Percentiles rank a stretch among this genome's conserved stretches.
Conservation (phyloP, 2,329 filamentous ascomycete species). For the Beauveria sp. region DNA sequence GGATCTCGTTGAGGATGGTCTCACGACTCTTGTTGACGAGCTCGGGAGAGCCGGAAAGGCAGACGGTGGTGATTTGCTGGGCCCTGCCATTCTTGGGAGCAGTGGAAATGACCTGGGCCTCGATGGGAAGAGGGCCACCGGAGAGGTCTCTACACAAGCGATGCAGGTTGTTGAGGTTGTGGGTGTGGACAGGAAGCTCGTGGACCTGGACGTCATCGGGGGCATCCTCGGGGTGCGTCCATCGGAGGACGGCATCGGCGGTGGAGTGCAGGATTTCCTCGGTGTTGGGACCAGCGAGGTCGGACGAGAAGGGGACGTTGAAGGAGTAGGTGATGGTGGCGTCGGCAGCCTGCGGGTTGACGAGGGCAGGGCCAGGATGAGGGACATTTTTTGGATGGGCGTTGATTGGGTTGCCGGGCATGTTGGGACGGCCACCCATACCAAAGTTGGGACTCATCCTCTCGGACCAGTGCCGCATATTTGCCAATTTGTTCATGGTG, state of each 20-base stretch:
- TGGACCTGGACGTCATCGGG: slow-evolving; percentile 77
- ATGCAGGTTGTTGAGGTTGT: slow-evolving; percentile 74
- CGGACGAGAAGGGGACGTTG: slow-evolving; percentile 93
- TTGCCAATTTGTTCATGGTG: slow-evolving; percentile 64
- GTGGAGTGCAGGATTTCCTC: slow-evolving; percentile 94
- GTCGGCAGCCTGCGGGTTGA: slow-evolving; percentile 65
- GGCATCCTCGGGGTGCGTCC: slow-evolving; percentile 86
- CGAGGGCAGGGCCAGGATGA: slow-evolving; percentile 46
- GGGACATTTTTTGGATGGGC: slow-evolving; percentile 50
- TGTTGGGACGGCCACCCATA: slow-evolving; percentile 49
- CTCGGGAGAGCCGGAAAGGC: slow-evolving; percentile 80
- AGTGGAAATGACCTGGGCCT: slow-evolving; percentile 77
- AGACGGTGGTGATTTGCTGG: slow-evolving; percentile 74
- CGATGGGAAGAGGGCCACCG: slow-evolving; percentile 60
- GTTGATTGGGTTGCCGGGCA: slow-evolving; percentile 48
- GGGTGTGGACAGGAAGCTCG: slow-evolving; percentile 84
- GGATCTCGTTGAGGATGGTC: slow-evolving; percentile 83
- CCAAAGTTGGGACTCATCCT: slow-evolving; percentile 62
- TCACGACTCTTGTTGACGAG: slow-evolving; percentile 84
- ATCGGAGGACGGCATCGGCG: slow-evolving; percentile 76
- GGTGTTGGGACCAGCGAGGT: slow-evolving; percentile 82
- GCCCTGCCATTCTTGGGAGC: slow-evolving; percentile 65
- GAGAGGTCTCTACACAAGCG: slow-evolving; percentile 77
- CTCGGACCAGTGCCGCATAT: slow-evolving; percentile 66
- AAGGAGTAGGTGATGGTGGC: slow-evolving; percentile 86